Conservation (phyloP, 495 filamentous ascomycete genomes). For the Endocarpon pusillum region DNA sequence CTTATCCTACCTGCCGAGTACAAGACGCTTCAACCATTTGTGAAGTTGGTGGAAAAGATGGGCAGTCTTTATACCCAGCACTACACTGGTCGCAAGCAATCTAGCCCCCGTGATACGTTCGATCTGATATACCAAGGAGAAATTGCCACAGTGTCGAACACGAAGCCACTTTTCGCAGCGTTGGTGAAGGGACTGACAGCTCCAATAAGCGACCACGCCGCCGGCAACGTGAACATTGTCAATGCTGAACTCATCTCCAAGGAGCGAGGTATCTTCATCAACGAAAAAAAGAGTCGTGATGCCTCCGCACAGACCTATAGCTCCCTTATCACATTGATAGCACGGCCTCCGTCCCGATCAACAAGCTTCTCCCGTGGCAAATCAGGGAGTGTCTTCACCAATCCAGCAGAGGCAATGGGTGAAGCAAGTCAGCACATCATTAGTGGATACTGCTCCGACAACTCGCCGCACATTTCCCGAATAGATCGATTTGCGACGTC, state of each 20-base stretch:
- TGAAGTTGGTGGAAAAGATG: conserved; percentile 49
- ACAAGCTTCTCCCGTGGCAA: conserved; percentile 11
- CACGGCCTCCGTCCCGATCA: conserved; percentile 17
- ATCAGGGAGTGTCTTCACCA: too few relatives aligned
- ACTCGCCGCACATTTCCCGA: conserved; percentile 42
- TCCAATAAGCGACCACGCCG: conserved; percentile 37
- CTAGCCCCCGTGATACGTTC: conserved; percentile 22
- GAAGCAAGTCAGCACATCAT: conserved; percentile 35
- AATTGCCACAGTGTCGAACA: conserved; percentile 42
- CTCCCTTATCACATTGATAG: conserved; percentile 41
- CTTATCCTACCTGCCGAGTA: conserved; percentile 59
- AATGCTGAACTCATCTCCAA: conserved; percentile 51
- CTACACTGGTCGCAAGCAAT: conserved; percentile 24
- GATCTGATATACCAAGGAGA: conserved; percentile 54
- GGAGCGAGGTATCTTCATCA: conserved; percentile 51
- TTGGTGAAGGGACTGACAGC: conserved; percentile 49
- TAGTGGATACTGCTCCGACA: conserved; percentile 43
- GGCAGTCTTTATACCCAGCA: conserved; percentile 55
- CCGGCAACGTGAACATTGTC: conserved; percentile 54
- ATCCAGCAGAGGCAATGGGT: conserved; percentile 9
- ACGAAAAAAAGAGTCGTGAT: conserved; percentile 41
- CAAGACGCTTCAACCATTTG: conserved; percentile 50
- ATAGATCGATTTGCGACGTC: conserved; percentile 44
- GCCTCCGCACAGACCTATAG: conserved; percentile 33
- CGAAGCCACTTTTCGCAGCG: conserved; percentile 51